Base-by-base conservation (phyloP, 2,329 filamentous ascomycete species). In the Trichophyton rubrum region DNA sequence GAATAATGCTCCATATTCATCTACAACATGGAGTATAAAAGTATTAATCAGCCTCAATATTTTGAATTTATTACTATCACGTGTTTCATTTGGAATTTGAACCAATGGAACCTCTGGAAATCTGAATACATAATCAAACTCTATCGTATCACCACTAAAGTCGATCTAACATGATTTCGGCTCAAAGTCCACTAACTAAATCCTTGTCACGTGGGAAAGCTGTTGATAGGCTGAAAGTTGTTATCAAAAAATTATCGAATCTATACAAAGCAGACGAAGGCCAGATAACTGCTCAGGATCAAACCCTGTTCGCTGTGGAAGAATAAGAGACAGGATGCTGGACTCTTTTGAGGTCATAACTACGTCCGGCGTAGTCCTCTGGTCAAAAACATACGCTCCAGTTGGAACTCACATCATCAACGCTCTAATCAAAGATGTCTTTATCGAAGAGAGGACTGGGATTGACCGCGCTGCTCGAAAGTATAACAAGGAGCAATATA, bases 261-360 rank as follows among this genome's bases (percentile, higher is more conserved):
- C 33, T 38, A 38, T 9, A 51, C 13, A 27, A 30, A 22, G 7
- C 27, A 24, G 24, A 22, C 24, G 13, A 47, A 47, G 11, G 15
- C 41, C 41, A 47, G 43, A 47, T n/a, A 17, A 43, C 15, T 43
- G 11, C 43, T 47, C 43, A 22, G 8, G 20, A 24, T 11, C 45
- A 51, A 51, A 22, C 45, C 4, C 11, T 27, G 45, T 27, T 38
- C 6, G 11, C 45, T 1, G 20, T 13, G 8, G 22, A 30, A 51
- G 13, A 22, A 51, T 24, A 51, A 15, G 1, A 5, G 11, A n/a
- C 51, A 72, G 67, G 61, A 97, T 97, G 92, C 78, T 99, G 76
- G 93, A 99, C 78, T 87, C 89, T 15, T 99, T 99, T 73, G 92
- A 99, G 75, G 93, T 99, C 66, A 76, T 99, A 63, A 96, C 92